Evolutionary conservation across 768 basidiomycete genomes (phyloP).

Genomic region (Pisolithus albus): DNA sequence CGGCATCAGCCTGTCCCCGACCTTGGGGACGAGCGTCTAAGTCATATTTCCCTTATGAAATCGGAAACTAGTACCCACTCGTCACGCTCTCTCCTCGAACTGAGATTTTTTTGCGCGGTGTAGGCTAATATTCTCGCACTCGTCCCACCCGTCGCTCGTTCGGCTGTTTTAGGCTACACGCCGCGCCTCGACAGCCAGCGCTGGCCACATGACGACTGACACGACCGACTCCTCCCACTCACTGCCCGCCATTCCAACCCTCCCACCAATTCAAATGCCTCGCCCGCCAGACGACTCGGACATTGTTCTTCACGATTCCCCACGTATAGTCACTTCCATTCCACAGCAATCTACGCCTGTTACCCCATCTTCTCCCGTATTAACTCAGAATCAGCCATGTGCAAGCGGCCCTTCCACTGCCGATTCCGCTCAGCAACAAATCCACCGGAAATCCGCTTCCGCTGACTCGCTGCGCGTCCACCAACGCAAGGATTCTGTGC

Average conservation of each 20-base stretch:
- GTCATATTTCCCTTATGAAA: too few relatives aligned
- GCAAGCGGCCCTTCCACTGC: slow-evolving; percentile 9
- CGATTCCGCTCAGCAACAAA: slow-evolving; percentile 20
- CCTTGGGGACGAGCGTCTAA: too few relatives aligned
- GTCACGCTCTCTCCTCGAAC: too few relatives aligned
- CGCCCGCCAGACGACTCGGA: slow-evolving; percentile 16
- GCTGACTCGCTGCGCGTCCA: slow-evolving; percentile 66
- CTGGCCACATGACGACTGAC: too few relatives aligned
- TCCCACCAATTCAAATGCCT: slow-evolving; percentile 41
- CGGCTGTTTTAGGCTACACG: too few relatives aligned
- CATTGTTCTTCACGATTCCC: slow-evolving; percentile 8
- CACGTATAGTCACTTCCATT: slow-evolving; percentile 29
- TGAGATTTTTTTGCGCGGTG: too few relatives aligned
- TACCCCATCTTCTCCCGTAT: slow-evolving; percentile 33
- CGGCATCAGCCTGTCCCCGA: too few relatives aligned
- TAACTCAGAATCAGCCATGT: slow-evolving; percentile 2
- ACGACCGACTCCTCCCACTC: slow-evolving; percentile 15
- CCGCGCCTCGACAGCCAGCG: too few relatives aligned
- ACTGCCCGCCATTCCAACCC: slow-evolving; percentile 33
- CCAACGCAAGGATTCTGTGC: slow-evolving; percentile 30
- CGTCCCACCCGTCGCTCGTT: too few relatives aligned
- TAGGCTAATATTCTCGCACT: too few relatives aligned
- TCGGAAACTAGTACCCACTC: too few relatives aligned
- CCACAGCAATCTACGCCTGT: slow-evolving; percentile 38
- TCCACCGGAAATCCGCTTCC: slow-evolving; percentile 67